A percentile compares a stretch with the other conserved stretches of the same genome.
Conservation (phyloP, 2,329 filamentous ascomycete species). For the Penicillium freii region DNA sequence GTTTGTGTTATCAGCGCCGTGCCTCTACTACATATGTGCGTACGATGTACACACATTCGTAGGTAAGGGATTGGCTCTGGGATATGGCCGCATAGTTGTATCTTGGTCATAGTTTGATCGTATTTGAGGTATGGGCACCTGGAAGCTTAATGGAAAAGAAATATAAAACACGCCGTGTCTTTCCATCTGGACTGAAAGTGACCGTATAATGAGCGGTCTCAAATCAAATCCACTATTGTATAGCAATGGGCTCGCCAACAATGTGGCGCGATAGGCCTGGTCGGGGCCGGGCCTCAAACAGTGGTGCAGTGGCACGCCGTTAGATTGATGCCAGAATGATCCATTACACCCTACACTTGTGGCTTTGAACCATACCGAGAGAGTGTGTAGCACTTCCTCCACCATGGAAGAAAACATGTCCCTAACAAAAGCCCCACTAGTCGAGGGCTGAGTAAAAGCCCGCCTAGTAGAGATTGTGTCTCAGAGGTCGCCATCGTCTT, state of each 20-base stretch:
- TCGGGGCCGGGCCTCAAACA: not conserved
- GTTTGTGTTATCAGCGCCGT: not conserved
- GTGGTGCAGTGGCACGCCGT: not conserved
- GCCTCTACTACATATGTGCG: not conserved
- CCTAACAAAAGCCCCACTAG: too few species aligned
- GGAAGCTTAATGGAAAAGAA: not conserved
- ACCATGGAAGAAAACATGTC: not conserved
- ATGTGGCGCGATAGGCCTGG: not conserved
- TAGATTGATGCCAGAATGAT: too few species aligned
- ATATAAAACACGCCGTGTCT: not conserved
- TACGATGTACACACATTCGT: not conserved
- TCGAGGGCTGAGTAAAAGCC: not conserved
- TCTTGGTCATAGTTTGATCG: not conserved
- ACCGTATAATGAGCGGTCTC: not conserved
- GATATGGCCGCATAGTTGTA: not conserved
- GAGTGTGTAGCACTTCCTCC: not conserved
- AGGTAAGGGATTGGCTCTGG: not conserved
- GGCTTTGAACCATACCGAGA: not conserved
- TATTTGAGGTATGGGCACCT: not conserved
- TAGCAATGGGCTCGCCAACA: not conserved
- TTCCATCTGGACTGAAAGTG: not conserved
- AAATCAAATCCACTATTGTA: not conserved
- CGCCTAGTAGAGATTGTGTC: not conserved
- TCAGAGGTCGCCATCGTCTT: not conserved
- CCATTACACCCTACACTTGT: too few species aligned